phyloP scores from a whole-genome alignment of 768 basidiomycete genomes.

The Hypsizygus marmoreus region DNA sequence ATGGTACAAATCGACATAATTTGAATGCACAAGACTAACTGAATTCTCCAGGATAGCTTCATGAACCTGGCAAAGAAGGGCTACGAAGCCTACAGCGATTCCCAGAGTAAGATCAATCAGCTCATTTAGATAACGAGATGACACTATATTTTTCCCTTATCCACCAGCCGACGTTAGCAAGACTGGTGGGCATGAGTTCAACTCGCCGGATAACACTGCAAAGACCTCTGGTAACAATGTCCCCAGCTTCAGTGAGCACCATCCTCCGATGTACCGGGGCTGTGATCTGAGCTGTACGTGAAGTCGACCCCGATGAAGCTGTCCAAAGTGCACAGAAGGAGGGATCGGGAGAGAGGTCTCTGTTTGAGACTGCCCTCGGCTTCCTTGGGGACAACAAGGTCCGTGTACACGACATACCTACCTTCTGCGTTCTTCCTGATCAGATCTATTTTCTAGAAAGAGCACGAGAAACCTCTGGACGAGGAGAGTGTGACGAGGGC shows the following conservation, averaged over 20 bases:
- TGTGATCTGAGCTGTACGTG: too few species aligned
- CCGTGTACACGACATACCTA: too few species aligned
- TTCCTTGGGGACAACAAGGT: conserved; percentile 58
- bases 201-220: conserved; percentile 51
- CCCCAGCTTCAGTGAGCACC: conserved; percentile 33
- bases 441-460: conserved; percentile 31
- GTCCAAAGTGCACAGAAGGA: conserved; percentile 54
- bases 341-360: conserved; percentile 55
- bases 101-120: conserved; percentile 39
- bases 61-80: conserved; percentile 74
- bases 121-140: conserved; percentile 13
- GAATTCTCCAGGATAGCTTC: conserved; percentile 56
- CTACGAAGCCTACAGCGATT: conserved; percentile 51
- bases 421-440: too few species aligned
- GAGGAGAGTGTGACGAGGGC: conserved; percentile 63
- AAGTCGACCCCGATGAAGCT: conserved; percentile 71
- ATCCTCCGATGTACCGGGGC: too few species aligned
- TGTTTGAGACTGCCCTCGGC: conserved; percentile 58
- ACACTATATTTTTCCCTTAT: conserved; percentile 17
- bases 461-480: conserved; percentile 63
- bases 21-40: not conserved
- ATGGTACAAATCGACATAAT: conserved; percentile 6
- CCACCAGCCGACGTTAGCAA: conserved; percentile 43
- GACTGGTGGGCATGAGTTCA: conserved; percentile 70
- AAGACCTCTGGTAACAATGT: conserved; percentile 23